phyloP scores from a whole-genome alignment of 2,329 filamentous ascomycete species.

The Trichoderma sp. region DNA sequence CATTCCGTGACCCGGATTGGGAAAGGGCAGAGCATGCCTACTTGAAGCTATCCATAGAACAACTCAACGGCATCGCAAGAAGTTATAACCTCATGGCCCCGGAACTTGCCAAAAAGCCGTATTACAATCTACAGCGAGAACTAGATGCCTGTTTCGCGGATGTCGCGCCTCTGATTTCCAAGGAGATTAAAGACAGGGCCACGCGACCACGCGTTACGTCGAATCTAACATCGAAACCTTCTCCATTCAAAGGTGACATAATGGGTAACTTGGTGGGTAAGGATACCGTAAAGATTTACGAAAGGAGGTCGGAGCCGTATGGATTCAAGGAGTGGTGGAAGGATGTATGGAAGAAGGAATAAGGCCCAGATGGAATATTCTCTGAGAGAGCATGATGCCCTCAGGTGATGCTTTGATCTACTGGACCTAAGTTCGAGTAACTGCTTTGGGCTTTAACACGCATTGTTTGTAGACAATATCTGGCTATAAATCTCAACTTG shows the following conservation, averaged over 20 bases:
- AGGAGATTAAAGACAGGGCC: constrained; percentile 70
- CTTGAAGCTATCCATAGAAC: constrained; percentile 69
- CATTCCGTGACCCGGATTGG: constrained; percentile 79
- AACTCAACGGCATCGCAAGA: constrained; percentile 76
- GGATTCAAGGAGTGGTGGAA: constrained; percentile 88
- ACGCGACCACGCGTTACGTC: constrained; percentile 39
- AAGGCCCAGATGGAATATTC: not conserved
- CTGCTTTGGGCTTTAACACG: too few relatives aligned
- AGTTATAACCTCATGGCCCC: constrained; percentile 96
- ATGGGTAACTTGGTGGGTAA: constrained; percentile 58
- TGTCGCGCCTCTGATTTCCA: constrained; percentile 72
- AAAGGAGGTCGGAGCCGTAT: constrained; percentile 71
- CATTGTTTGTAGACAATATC: not conserved
- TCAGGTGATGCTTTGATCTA: not conserved
- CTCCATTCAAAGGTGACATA: constrained; percentile 37
- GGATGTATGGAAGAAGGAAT: constrained; percentile 61
- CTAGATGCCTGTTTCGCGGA: constrained; percentile 79
- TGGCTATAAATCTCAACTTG: not conserved
- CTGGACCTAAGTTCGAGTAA: too few relatives aligned
- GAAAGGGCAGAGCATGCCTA: constrained; percentile 70
- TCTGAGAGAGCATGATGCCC: not conserved
- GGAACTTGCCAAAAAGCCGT: constrained; percentile 87
- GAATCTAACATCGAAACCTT: constrained; percentile 29
- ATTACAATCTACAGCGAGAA: constrained; percentile 81
- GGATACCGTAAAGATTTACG: constrained; percentile 55